Base-by-base conservation (phyloP, 192 early-diverging fungal genomes). In the Funneliformis mosseae region DNA sequence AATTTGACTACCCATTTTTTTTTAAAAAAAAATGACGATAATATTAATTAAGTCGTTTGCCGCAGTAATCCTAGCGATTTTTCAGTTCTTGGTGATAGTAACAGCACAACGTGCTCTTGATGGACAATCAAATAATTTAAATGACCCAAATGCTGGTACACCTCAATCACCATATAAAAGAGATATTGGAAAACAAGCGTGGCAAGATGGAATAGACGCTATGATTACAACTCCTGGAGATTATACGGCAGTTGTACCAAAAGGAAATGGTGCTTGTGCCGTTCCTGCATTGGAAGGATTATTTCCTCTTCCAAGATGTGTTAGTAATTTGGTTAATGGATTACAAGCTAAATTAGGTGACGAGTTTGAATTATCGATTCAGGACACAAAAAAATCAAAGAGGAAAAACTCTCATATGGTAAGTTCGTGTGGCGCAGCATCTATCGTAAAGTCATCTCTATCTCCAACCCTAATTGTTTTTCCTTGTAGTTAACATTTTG, bases 221-320 rank as follows among this genome's bases (percentile, higher is more conserved):
- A 55, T 55, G 50, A 18, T 14, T 18, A 18, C 14, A 55, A 55
- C 50, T 2, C 68, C 68, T 42, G 68, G 68, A 21, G 39, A 70
- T 33, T 70, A 70, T 70, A 9, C 68, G 4, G 42, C 8, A 68
- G 4, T 33, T 38, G 27, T 68, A 18, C 27, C 66, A 12, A 55
- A 18, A 33, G 33, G 42, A 18, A 9, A 5, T 18, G 4, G 14
- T 1, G 3, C 7, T 59, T 75, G 46, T n/a, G 6, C 3, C 3
- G 12, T 4, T 14, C 23, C 74, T 27, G 7, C 33, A 21, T 23
- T 4, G 21, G 2, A 45, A 8, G 74, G 74, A 9, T 12, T 59
- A 28, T 28, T 55, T 9, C 74, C 74, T 14, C 45, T 75, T 50
- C 74, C 74, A 38, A 48, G 74, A 14, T 75, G 74, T 50, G 14